Evolutionary conservation across 176 grass and related monocot genomes (phyloP).

Genomic region (Thinopyrum elongatum): DNA sequence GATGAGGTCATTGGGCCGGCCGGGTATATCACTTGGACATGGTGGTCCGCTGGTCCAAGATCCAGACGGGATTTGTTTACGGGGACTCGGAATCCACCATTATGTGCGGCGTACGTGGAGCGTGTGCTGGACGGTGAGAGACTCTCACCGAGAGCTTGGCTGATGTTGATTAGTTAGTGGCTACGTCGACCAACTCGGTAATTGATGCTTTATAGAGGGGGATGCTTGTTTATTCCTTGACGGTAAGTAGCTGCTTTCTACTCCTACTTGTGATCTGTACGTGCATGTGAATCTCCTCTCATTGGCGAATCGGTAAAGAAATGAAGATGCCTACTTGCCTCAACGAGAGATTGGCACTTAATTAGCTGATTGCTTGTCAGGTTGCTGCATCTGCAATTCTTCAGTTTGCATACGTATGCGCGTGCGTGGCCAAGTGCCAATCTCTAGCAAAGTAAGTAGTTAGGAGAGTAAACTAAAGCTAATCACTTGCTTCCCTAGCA

Average conservation of each 20-base stretch:
- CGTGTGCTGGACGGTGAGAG: neutral
- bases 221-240: neutral
- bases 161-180: neutral
- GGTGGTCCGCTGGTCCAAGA: conserved; percentile 19
- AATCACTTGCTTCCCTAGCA: neutral
- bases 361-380: neutral
- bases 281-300: neutral
- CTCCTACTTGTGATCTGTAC: neutral
- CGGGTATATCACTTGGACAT: neutral
- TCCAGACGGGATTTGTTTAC: conserved; percentile 19
- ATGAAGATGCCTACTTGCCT: neutral
- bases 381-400: neutral
- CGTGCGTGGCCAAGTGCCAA: neutral
- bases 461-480: neutral
- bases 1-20: too few relatives aligned
- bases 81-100: conserved; percentile 26
- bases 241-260: neutral
- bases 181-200: neutral
- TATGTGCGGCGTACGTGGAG: neutral
- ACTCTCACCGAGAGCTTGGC: too few relatives aligned
- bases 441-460: neutral
- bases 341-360: neutral
- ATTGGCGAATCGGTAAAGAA: neutral
- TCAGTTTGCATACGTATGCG: neutral
- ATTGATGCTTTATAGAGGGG: neutral